Evolutionary conservation across 2,329 filamentous ascomycete species (phyloP).

Genomic region (Aspergillus brunneoviolaceus): DNA sequence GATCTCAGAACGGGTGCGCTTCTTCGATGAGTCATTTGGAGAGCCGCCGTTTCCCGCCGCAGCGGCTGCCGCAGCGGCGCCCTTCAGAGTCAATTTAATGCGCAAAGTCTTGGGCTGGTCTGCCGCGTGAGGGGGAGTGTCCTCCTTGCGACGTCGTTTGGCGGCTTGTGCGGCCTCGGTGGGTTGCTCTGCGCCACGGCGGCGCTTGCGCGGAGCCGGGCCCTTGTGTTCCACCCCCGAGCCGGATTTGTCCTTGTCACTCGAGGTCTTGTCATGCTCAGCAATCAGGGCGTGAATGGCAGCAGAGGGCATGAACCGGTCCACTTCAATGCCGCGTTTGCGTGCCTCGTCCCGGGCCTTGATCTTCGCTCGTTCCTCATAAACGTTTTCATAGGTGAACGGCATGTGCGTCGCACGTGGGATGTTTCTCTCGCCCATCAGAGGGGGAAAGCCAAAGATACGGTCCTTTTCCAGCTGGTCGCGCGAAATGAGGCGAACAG

Average conservation of each 20-base stretch:
- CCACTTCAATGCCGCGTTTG: slow-evolving; percentile 19
- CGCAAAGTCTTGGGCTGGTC: slow-evolving; percentile 14
- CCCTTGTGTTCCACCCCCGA: slow-evolving; percentile 5
- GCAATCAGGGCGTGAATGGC: slow-evolving; percentile 23
- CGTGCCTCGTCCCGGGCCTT: slow-evolving; percentile 25
- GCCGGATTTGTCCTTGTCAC: neutral
- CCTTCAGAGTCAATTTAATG: slow-evolving; percentile 17
- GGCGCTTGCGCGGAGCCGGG: slow-evolving; percentile 18
- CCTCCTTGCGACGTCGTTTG: slow-evolving; percentile 18
- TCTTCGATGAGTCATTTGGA: slow-evolving; percentile 10
- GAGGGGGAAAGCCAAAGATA: slow-evolving; percentile 34
- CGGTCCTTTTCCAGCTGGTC: slow-evolving; percentile 30
- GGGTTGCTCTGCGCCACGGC: slow-evolving; percentile 12
- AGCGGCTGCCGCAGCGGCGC: neutral
- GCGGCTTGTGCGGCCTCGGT: slow-evolving; percentile 4
- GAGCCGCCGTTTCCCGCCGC: neutral
- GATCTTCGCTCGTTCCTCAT: slow-evolving; percentile 22
- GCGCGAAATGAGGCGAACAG: slow-evolving; percentile 26
- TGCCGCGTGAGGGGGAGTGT: neutral
- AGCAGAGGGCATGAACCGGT: slow-evolving; percentile 19
- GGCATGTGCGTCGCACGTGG: slow-evolving; percentile 19
- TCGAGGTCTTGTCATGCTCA: slow-evolving; percentile 13
- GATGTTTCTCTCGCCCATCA: slow-evolving; percentile 32
- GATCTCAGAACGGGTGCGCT: slow-evolving; percentile 18
- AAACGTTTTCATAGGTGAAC: slow-evolving; percentile 27